Base-by-base conservation (phyloP, 2,329 filamentous ascomycete species). In the Ophiostoma sp. region DNA sequence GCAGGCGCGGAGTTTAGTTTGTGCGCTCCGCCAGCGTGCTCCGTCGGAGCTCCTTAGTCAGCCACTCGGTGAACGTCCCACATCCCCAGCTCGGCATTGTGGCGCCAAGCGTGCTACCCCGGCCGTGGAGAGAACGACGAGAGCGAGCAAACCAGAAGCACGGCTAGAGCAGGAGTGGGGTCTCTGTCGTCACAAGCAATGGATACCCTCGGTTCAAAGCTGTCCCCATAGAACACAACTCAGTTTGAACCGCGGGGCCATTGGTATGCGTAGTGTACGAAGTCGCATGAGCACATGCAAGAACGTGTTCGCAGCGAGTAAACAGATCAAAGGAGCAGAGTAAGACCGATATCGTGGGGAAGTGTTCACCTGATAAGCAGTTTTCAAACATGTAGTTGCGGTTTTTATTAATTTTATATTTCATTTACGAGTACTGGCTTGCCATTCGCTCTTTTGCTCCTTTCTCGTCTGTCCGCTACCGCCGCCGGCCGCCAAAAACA, bases 151-250 rank as follows among this genome's bases (percentile, higher is more conserved):
- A 47, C 45, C 45, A 47, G 12, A 47, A 47, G 45, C 45, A n/a
- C 42, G 2, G 42, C 42, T 2, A 44, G 14, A 45, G 42, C 49
- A 55, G 47, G 45, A 5, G 55, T 40, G 66, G 58, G 27, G 52
- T 55, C 44, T 66, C 38, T 18, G 67, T 55, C 12, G 65, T 47
- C 66, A 68, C 52, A 63, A 66, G 44, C 68, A 36, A 68, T 74
- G 74, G 74, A 72, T 75, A 75, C 70, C 74, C 74, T 75, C 74
- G 74, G 74, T 71, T 70, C 71, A 74, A 69, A 65, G 63, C 63
- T 38, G 41, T 45, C 62, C 45, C 63, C 67, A 63, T 47, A 40
- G 7, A 14, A 40, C 52, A 70, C 65, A 38, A 36, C 67, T 66
- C 67, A 45, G 72, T 66, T 62, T 67, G 63, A 67, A 52, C 69